phyloP scores from a whole-genome alignment of 2,329 filamentous ascomycete genomes.

The Hymenoscyphus occultus region DNA sequence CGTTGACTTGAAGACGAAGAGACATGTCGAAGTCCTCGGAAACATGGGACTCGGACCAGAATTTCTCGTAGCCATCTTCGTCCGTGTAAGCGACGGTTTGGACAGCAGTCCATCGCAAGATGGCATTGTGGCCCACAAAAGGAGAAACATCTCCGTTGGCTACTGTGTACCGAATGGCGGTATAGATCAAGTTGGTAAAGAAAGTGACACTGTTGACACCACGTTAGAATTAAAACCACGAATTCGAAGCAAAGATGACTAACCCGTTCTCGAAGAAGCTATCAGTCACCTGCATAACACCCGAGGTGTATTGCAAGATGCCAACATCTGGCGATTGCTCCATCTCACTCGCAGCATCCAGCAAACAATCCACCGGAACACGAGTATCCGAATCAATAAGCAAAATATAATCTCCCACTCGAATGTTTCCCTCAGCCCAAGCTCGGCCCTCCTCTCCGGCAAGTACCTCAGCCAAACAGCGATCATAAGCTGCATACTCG shows the following conservation, averaged over 20 bases:
- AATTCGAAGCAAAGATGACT: background rate
- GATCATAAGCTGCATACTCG: conserved; percentile 47
- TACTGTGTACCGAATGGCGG: conserved; percentile 67
- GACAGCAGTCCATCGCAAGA: conserved; percentile 65
- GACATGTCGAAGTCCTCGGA: conserved; percentile 78
- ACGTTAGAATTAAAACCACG: background rate
- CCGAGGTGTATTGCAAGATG: conserved; percentile 71
- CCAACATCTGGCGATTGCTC: conserved; percentile 65
- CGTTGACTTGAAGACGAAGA: conserved; percentile 66
- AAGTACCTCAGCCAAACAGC: conserved; percentile 48
- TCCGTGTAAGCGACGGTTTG: conserved; percentile 54
- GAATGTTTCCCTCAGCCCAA: conserved; percentile 59
- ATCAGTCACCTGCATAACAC: conserved; percentile 72
- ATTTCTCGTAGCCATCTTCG: conserved; percentile 55
- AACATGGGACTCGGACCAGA: conserved; percentile 73
- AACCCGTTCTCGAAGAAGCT: conserved; percentile 69
- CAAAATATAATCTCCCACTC: conserved; percentile 60
- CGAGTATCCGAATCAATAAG: conserved; percentile 68
- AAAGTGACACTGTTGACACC: conserved; percentile 53
- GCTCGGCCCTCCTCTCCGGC: conserved; percentile 42
- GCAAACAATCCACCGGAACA: conserved; percentile 63
- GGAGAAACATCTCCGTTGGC: conserved; percentile 65
- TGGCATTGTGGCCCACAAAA: conserved; percentile 75
- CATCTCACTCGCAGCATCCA: conserved; percentile 73
- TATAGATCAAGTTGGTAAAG: conserved; percentile 76